phyloP scores from a whole-genome alignment of 2,329 filamentous ascomycete genomes.

The Trichoderma lentiforme region DNA sequence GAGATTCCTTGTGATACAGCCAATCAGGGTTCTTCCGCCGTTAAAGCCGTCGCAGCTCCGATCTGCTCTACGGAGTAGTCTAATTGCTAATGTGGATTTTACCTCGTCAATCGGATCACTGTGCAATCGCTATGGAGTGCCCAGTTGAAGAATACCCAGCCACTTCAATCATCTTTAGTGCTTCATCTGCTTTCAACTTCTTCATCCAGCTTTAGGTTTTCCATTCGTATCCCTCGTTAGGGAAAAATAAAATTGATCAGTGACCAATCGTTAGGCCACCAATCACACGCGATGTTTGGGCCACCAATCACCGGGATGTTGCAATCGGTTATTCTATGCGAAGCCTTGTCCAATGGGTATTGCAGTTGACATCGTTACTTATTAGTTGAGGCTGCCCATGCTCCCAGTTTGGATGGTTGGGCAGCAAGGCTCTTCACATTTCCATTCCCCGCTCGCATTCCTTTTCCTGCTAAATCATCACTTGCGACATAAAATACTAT shows the following conservation, averaged over 20 bases:
- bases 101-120: too few species aligned
- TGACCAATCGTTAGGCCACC: background rate
- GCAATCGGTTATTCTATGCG: accelerated
- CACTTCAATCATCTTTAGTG: background rate
- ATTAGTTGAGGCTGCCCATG: background rate
- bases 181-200: background rate
- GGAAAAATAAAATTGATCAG: background rate
- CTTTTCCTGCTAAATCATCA: too few species aligned
- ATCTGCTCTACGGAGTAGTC: too few species aligned
- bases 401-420: too few species aligned
- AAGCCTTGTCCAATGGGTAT: background rate
- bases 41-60: background rate
- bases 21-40: slow-evolving; percentile 11
- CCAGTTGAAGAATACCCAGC: background rate
- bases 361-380: background rate
- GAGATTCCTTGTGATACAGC: background rate
- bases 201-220: background rate
- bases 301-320: background rate
- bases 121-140: background rate
- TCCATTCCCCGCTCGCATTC: accelerated
- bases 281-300: background rate
- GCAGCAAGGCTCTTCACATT: background rate
- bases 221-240: background rate
- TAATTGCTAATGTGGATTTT: background rate
- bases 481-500: too few species aligned